phyloP scores from a whole-genome alignment of 78 protist genomes.

The Creolimax fragrantissima region DNA sequence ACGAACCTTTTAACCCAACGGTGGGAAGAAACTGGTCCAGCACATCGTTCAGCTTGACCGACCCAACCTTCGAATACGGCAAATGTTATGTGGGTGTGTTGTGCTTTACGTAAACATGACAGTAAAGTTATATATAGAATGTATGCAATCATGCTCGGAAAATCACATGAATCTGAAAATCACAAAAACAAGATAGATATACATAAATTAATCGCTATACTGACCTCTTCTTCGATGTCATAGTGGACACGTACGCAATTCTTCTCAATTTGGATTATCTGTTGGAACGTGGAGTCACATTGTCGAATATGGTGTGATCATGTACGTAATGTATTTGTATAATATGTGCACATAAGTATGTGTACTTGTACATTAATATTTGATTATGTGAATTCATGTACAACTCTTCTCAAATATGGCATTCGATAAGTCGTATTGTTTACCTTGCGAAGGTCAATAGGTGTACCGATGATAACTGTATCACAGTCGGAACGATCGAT shows the following conservation, averaged over 20 bases:
- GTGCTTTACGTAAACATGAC: too few species aligned
- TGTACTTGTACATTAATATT: not conserved
- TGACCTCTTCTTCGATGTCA: not conserved
- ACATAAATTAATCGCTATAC: not conserved
- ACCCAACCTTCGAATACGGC: too few species aligned
- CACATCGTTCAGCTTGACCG: too few species aligned
- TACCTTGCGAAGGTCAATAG: conserved; percentile 22
- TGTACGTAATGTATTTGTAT: not conserved
- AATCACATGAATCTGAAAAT: not conserved
- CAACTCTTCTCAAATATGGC: too few species aligned
- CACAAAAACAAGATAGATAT: too few species aligned
- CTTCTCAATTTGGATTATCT: not conserved
- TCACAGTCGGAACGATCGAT: conserved; percentile 13
- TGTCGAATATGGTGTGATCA: not conserved
- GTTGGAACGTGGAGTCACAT: not conserved
- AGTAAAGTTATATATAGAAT: too few species aligned
- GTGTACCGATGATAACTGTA: conserved; percentile 24
- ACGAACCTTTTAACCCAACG: too few species aligned
- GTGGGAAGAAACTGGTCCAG: too few species aligned
- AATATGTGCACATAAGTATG: not conserved
- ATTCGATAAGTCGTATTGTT: not conserved
- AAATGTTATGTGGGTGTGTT: too few species aligned
- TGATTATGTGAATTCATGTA: not conserved
- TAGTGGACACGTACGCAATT: not conserved
- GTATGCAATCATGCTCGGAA: not conserved